Percentiles rank a stretch among this genome's conserved stretches.
These are phyloP conservation scores for Delonix regia DNA, from an alignment of 306 rosid genomes.

Conservation along the genomic window DNA sequence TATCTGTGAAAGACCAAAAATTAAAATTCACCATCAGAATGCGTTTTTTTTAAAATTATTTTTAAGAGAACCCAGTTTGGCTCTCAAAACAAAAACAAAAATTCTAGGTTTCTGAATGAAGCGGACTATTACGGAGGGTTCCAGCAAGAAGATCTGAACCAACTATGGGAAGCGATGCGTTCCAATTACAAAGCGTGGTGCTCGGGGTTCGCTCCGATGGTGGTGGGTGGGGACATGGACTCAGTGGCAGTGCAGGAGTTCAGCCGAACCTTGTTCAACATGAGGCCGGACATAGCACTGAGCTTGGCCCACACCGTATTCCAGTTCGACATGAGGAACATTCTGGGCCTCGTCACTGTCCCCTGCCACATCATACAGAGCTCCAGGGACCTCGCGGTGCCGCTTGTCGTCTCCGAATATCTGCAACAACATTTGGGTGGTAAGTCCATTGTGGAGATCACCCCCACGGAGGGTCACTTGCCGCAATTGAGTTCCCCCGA, in stretches of 20 bases:
- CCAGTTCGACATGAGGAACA: slow-evolving; percentile 37
- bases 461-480: slow-evolving; percentile 43
- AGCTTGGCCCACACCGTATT: slow-evolving; percentile 38
- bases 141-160: slow-evolving; percentile 37
- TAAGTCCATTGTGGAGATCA: slow-evolving; percentile 40
- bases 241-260: slow-evolving; percentile 59
- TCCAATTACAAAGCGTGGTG: slow-evolving; percentile 68
- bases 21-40: no score
- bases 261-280: slow-evolving; percentile 38
- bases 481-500: slow-evolving; percentile 55
- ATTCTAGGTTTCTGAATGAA: slow-evolving; percentile 36
- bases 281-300: slow-evolving; percentile 41
- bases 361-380: slow-evolving; percentile 48
- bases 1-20: no score
- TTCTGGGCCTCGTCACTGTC: slow-evolving; percentile 30
- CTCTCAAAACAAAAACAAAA: background rate
- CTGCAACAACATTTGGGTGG: slow-evolving; percentile 32
- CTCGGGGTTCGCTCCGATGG: slow-evolving; percentile 66
- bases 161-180: slow-evolving; percentile 32
- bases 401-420: slow-evolving; percentile 35
- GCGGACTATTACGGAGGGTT: slow-evolving; percentile 37
- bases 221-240: slow-evolving; percentile 74
- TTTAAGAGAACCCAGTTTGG: background rate
- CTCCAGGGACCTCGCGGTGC: slow-evolving; percentile 34
- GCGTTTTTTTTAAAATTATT: no score